Percentiles rank a stretch among this genome's conserved stretches.
These are phyloP conservation scores for Boletus edulis DNA, from an alignment of 768 basidiomycete genomes.

Conservation along the genomic window DNA sequence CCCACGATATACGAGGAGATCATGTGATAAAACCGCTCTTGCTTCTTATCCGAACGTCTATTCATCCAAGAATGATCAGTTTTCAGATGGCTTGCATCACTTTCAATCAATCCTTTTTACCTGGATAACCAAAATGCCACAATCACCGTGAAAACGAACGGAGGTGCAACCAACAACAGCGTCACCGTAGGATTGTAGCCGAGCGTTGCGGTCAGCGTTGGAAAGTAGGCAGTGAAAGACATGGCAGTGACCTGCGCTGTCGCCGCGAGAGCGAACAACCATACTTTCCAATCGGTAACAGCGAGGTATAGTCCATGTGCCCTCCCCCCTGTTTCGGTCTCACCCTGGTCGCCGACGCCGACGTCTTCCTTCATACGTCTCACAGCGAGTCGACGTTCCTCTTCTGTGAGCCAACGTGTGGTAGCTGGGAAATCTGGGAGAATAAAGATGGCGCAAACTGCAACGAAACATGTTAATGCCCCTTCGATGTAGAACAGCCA, in stretches of 20 bases:
- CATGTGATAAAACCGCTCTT: constrained; percentile 76
- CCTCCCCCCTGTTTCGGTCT: constrained; percentile 40
- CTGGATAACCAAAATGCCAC: constrained; percentile 51
- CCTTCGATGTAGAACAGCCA: constrained; percentile 53
- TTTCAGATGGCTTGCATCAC: not conserved
- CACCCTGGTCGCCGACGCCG: constrained; percentile 52
- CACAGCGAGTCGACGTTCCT: constrained; percentile 47
- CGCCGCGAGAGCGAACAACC: constrained; percentile 64
- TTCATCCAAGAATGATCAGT: not conserved
- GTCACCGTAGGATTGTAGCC: constrained; percentile 62
- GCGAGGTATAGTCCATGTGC: constrained; percentile 55
- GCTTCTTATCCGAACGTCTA: constrained; percentile 66
- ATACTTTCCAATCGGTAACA: constrained; percentile 78
- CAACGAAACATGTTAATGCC: constrained; percentile 43
- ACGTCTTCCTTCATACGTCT: constrained; percentile 64
- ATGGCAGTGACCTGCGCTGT: constrained; percentile 43
- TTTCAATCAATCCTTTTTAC: constrained; percentile 28
- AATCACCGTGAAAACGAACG: constrained; percentile 60
- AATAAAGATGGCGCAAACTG: constrained; percentile 43
- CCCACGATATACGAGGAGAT: constrained; percentile 50
- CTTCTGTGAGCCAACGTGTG: constrained; percentile 35
- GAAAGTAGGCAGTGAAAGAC: constrained; percentile 83
- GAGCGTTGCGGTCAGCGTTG: constrained; percentile 71
- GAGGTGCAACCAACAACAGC: constrained; percentile 74
- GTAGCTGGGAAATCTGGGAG: constrained; percentile 49